phyloP scores from a whole-genome alignment of 1,139 yeast genomes.

The Kluyveromyces sp. region DNA sequence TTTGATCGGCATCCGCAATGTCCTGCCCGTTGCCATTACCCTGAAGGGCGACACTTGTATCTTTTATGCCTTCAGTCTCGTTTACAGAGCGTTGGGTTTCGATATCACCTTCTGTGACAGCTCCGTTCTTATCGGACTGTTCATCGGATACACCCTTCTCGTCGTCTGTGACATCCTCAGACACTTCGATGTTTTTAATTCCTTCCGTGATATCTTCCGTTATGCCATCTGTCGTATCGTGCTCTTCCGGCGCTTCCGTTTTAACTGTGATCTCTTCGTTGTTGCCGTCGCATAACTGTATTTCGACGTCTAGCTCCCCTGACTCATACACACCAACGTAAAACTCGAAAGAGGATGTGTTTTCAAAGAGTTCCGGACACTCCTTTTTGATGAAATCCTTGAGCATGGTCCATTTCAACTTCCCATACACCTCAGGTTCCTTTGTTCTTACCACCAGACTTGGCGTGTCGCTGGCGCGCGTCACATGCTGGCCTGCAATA shows the following conservation, averaged over 20 bases:
- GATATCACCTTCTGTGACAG: not conserved
- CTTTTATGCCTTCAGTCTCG: not conserved
- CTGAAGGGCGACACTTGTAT: too few relatives aligned
- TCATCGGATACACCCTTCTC: not conserved
- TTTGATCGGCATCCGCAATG: constrained; percentile 2
- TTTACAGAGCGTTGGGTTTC: not conserved
- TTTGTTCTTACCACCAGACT: constrained; percentile 6
- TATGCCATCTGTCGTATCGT: not conserved
- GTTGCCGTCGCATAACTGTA: constrained; percentile 8
- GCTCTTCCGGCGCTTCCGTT: too few relatives aligned
- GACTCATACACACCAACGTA: constrained; percentile 33
- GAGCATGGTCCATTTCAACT: constrained; percentile 30
- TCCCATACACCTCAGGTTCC: constrained; percentile 24
- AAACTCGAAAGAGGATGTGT: constrained; percentile 27
- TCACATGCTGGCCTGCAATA: constrained; percentile 6
- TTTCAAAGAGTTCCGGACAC: constrained; percentile 25
- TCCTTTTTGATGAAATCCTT: constrained; percentile 31
- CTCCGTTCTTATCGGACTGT: not conserved
- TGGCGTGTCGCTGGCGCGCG: constrained; percentile 2
- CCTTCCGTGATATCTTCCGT: not conserved
- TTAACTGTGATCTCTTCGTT: constrained; percentile 2
- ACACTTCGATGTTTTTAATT: not conserved
- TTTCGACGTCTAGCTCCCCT: constrained; percentile 20
- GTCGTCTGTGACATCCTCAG: not conserved
- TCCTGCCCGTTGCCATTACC: too few relatives aligned